Percentiles rank a stretch among this genome's conserved stretches.
These are phyloP conservation scores for Ophiostoma fasciatum DNA, from an alignment of 2,329 filamentous ascomycete species.

Conservation along the genomic window DNA sequence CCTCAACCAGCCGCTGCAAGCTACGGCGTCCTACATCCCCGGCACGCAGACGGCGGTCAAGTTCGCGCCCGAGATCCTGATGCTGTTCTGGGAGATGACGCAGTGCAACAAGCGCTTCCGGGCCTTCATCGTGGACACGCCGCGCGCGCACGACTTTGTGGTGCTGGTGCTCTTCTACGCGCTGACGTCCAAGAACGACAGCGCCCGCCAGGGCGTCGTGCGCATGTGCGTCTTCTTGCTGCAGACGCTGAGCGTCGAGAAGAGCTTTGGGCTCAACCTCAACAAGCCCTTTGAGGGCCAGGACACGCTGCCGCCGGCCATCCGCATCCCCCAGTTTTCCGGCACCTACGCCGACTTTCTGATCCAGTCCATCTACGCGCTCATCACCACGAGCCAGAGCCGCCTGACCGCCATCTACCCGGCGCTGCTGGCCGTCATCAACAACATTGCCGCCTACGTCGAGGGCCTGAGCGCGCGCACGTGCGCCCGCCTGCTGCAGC, in stretches of 20 bases:
- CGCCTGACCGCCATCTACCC: conserved; percentile 86
- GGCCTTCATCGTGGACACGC: conserved; percentile 92
- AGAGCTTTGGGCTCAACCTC: conserved; percentile 75
- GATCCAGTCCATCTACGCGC: conserved; percentile 82
- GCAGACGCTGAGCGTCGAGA: conserved; percentile 87
- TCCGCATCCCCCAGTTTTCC: conserved; percentile 69
- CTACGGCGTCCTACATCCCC: conserved; percentile 76
- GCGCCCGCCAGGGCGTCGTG: conserved; percentile 79
- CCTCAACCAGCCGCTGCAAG: conserved; percentile 81
- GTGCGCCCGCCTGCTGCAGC: conserved; percentile 69
- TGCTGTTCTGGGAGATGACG: conserved; percentile 92
- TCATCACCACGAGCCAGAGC: conserved; percentile 84
- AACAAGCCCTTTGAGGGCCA: conserved; percentile 83
- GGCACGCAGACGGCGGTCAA: conserved; percentile 66
- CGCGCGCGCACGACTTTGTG: conserved; percentile 83
- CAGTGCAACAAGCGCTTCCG: conserved; percentile 97
- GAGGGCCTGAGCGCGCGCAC: conserved; percentile 61
- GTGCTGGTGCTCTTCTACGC: conserved; percentile 86
- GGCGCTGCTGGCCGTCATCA: conserved; percentile 78
- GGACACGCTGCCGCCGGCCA: conserved; percentile 68
- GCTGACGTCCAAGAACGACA: conserved; percentile 72
- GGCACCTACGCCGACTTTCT: conserved; percentile 91
- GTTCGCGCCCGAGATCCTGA: conserved; percentile 89
- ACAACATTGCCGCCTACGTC: conserved; percentile 79
- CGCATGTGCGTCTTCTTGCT: conserved; percentile 96